Percentiles rank a stretch among this genome's conserved stretches.
phyloP scores from a whole-genome alignment of 108 stramenopile species.

The Cyclotella baltica region DNA sequence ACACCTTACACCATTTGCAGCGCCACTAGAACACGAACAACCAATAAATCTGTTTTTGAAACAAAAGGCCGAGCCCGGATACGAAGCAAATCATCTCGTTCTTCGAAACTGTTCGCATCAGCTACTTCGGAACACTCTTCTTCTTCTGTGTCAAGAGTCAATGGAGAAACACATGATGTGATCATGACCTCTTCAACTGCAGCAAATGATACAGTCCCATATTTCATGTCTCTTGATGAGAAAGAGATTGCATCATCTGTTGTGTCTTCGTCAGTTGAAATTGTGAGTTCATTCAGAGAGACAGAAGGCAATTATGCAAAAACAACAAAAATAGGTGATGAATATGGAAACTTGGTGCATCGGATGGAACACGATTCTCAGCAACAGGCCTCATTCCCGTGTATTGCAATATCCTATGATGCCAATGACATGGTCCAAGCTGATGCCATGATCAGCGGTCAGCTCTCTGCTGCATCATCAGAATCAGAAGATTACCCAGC shows the following conservation, averaged over 20 bases:
- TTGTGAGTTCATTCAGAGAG: neutral
- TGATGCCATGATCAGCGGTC: neutral
- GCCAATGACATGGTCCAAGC: conserved; percentile 11
- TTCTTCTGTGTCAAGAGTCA: neutral
- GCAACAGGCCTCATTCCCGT: neutral
- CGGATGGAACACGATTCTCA: conserved; percentile 7
- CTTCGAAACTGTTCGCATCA: neutral
- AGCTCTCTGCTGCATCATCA: neutral
- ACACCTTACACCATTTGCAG: neutral
- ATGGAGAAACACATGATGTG: neutral
- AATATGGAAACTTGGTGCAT: neutral
- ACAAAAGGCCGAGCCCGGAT: neutral
- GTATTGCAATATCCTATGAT: conserved; percentile 11
- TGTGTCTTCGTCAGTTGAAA: neutral
- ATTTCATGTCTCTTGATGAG: neutral
- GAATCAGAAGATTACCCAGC: conserved; percentile 36
- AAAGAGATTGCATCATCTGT: neutral
- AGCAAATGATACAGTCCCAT: conserved; percentile 1
- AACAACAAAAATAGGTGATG: neutral
- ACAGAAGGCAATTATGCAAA: neutral
- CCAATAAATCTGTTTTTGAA: neutral
- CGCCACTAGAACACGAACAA: neutral
- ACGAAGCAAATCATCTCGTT: neutral
- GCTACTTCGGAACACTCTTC: neutral
- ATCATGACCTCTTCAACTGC: neutral